These are phyloP conservation scores for Rugonectria rugulosa DNA, from an alignment of 2,329 filamentous ascomycete genomes.

Conservation along the genomic window DNA sequence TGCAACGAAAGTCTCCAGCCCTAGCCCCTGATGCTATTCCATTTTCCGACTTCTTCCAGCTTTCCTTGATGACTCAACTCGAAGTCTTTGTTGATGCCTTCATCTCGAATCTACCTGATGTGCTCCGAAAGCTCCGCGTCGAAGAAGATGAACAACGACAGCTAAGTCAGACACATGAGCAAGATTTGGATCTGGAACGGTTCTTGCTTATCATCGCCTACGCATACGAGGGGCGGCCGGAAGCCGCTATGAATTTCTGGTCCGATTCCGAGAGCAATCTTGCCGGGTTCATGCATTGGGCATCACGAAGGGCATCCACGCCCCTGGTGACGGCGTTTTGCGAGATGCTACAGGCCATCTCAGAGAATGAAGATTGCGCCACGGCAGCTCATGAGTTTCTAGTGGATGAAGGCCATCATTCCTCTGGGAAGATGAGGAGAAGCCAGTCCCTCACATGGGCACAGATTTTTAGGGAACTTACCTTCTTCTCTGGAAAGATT, in stretches of 20 bases:
- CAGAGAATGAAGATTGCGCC: conserved; percentile 82
- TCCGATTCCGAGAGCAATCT: conserved; percentile 90
- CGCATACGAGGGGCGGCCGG: conserved; percentile 83
- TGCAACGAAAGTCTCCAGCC: conserved; percentile 80
- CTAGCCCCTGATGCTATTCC: conserved; percentile 72
- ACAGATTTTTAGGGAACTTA: conserved; percentile 90
- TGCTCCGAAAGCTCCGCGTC: conserved; percentile 81
- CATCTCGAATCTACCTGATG: conserved; percentile 94
- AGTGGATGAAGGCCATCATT: conserved; percentile 80
- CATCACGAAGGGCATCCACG: conserved; percentile 92
- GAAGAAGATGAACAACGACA: conserved; percentile 90
- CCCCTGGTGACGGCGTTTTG: conserved; percentile 97
- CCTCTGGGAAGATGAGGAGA: conserved; percentile 80
- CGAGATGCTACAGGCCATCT: conserved; percentile 91
- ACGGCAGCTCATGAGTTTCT: conserved; percentile 88
- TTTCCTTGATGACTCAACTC: conserved; percentile 78
- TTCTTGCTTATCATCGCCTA: conserved; percentile 94
- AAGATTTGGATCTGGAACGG: conserved; percentile 80
- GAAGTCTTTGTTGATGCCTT: conserved; percentile 91
- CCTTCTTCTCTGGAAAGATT: conserved; percentile 82
- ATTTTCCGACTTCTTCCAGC: conserved; percentile 76
- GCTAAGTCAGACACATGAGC: conserved; percentile 69
- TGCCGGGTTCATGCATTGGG: conserved; percentile 95
- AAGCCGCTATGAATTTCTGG: conserved; percentile 91
- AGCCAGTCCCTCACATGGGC: conserved; percentile 89